Percentiles rank a stretch among this genome's conserved stretches.
phyloP scores from a whole-genome alignment of 768 basidiomycete species.

The Leccinum broughii region DNA sequence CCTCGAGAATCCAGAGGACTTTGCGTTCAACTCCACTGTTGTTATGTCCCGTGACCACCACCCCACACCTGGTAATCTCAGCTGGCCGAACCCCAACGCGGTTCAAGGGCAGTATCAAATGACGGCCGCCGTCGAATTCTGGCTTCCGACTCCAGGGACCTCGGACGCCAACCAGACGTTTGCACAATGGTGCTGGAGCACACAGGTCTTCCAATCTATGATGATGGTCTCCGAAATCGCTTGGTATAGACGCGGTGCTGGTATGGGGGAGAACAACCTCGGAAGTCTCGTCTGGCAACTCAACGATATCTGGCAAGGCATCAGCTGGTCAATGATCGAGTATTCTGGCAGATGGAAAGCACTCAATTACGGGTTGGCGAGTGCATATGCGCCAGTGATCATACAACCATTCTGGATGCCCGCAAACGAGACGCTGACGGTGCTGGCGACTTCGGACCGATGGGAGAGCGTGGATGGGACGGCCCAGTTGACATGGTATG shows the following conservation, averaged over 20 bases:
- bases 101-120: slow-evolving; percentile 53
- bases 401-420: slow-evolving; percentile 60
- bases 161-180: slow-evolving; percentile 55
- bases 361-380: slow-evolving; percentile 50
- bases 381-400: slow-evolving; percentile 45
- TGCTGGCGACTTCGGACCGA: slow-evolving; percentile 53
- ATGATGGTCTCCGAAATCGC: slow-evolving; percentile 59
- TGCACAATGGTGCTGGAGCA: slow-evolving; percentile 64
- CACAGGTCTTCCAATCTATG: slow-evolving; percentile 60
- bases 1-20: slow-evolving; percentile 48
- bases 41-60: slow-evolving; percentile 59
- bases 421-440: slow-evolving; percentile 46
- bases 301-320: slow-evolving; percentile 62
- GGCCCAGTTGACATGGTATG: slow-evolving; percentile 58
- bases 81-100: slow-evolving; percentile 58
- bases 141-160: slow-evolving; percentile 54
- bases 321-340: slow-evolving; percentile 56
- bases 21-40: slow-evolving; percentile 57
- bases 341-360: slow-evolving; percentile 64
- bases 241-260: slow-evolving; percentile 61
- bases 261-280: slow-evolving; percentile 56
- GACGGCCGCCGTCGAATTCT: slow-evolving; percentile 50
- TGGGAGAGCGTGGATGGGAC: slow-evolving; percentile 46
- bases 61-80: slow-evolving; percentile 51
- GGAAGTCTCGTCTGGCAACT: slow-evolving; percentile 61